Evolutionary conservation across 345 rosid species (phyloP), one percentile per base, ranked within the genome.

Genomic region (Gynandropsis gynandra): DNA sequence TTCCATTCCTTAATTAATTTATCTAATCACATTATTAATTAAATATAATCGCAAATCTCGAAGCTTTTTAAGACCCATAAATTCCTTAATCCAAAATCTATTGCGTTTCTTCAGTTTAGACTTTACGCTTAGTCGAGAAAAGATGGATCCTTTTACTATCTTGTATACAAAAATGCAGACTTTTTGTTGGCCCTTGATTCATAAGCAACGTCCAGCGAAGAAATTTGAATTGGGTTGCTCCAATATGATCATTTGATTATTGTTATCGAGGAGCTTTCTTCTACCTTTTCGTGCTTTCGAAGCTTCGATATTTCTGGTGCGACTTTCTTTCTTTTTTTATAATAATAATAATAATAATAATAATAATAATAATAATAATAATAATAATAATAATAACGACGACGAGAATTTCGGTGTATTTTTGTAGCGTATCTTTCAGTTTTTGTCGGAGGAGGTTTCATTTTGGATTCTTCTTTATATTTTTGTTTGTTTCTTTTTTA

Each of bases 271-370:
- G 59, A 64, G 62, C 71, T 36, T 62, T 76, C 75, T 41, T 68
- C 49, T 52, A 12, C 33, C 76, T 72, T 80, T 65, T 44, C 79
- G 60, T 74, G 58, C 66, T 24, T 68, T 70, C 64, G 64, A 80
- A 70, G 86, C 57, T 58, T 70, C 41, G 37, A 18, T 43, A 46
- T 64, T 52, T 58, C 61, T 54, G 43, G 54, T 58, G 46, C 1
- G 16, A 31, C 39, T 7, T 52, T 38, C 36, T 27, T 5, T 31
- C 34, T 52, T 24, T 6, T 43, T 56, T n/a, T 11, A n/a, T n/a
- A n/a, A n/a, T n/a, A n/a, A n/a, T n/a, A n/a, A n/a, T n/a, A n/a
- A n/a, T n/a, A n/a, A n/a, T n/a, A n/a, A n/a, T n/a, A n/a, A n/a
- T n/a, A n/a, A n/a, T n/a, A n/a, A n/a, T n/a, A n/a, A n/a, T n/a